phyloP scores from a whole-genome alignment of 352 stramenopile genomes.

The Phytophthora tentaculata region DNA sequence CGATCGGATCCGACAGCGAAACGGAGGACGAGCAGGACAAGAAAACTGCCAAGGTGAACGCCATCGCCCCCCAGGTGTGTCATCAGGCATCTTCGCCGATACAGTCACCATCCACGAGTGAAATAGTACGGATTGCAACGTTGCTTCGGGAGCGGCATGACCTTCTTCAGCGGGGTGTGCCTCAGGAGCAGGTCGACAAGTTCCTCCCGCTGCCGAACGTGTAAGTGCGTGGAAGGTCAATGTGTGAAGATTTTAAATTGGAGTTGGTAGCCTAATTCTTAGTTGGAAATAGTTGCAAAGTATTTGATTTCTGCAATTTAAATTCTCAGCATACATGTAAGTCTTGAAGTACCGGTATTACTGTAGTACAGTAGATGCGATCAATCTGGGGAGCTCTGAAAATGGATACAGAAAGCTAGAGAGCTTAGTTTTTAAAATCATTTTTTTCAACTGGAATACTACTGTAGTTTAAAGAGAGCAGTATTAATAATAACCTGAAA shows the following conservation, averaged over 20 bases:
- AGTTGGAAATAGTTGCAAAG: slow-evolving; percentile 1
- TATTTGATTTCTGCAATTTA: not conserved
- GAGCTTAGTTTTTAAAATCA: no score
- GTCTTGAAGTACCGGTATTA: no score
- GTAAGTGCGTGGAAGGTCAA: slow-evolving; percentile 18
- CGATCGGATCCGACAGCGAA: slow-evolving; percentile 21
- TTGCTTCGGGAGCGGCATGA: slow-evolving; percentile 39
- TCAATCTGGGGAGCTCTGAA: no score
- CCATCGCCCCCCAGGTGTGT: slow-evolving; percentile 4
- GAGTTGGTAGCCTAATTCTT: not conserved
- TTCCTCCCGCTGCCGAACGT: slow-evolving; percentile 33
- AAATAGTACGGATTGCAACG: slow-evolving; percentile 37
- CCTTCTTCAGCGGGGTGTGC: slow-evolving; percentile 37
- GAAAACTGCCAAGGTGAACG: slow-evolving; percentile 11
- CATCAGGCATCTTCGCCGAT: slow-evolving; percentile 1
- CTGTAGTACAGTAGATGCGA: no score
- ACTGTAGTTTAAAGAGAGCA: no score
- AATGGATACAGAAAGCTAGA: no score
- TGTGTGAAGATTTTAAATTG: slow-evolving; percentile 4
- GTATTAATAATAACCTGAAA: no score
- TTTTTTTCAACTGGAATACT: no score
- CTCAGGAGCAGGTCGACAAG: slow-evolving; percentile 36
- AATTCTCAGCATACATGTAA: not conserved
- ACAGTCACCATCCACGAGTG: slow-evolving; percentile 28
- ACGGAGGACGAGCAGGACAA: slow-evolving; percentile 21